phyloP scores from a whole-genome alignment of 2,329 filamentous ascomycete genomes.

The Exophiala bonariae region DNA sequence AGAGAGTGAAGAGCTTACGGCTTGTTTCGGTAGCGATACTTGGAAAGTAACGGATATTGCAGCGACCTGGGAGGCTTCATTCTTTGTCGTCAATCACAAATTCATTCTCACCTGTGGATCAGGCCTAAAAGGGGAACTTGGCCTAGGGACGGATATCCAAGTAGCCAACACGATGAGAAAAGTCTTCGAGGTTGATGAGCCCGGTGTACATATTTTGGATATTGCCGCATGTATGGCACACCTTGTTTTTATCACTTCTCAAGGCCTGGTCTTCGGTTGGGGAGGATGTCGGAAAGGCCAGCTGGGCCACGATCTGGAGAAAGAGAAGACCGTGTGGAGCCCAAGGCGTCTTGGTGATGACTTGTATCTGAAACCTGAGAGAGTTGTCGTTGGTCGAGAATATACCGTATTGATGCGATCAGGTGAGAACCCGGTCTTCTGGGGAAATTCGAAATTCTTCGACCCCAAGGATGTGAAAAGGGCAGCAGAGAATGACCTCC shows the following conservation, averaged over 20 bases:
- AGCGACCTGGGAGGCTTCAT: slow-evolving; percentile 76
- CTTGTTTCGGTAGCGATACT: background rate
- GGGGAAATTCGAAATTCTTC: slow-evolving; percentile 12
- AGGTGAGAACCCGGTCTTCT: slow-evolving; percentile 9
- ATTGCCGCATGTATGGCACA: slow-evolving; percentile 73
- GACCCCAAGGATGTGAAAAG: background rate
- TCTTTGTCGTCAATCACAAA: slow-evolving; percentile 51
- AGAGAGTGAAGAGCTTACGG: background rate
- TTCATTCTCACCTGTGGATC: slow-evolving; percentile 65
- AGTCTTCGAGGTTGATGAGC: slow-evolving; percentile 16
- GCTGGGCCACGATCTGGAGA: slow-evolving; percentile 60
- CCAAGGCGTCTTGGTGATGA: slow-evolving; percentile 63
- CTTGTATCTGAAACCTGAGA: slow-evolving; percentile 60
- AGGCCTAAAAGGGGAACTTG: slow-evolving; percentile 72
- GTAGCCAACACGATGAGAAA: slow-evolving; percentile 15
- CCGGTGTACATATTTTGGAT: slow-evolving; percentile 32
- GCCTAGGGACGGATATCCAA: slow-evolving; percentile 49
- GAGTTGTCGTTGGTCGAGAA: slow-evolving; percentile 77
- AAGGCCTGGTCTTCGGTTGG: slow-evolving; percentile 84
- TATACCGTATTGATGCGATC: slow-evolving; percentile 72
- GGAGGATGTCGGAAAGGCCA: slow-evolving; percentile 85
- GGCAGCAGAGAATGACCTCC: background rate
- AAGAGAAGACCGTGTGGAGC: slow-evolving; percentile 50
- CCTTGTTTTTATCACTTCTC: slow-evolving; percentile 68
- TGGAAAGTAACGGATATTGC: slow-evolving; percentile 51